A percentile compares a stretch with the other conserved stretches of the same genome.
phyloP scores from a whole-genome alignment of 352 stramenopile genomes.

The Phytopythium kandeliae region DNA sequence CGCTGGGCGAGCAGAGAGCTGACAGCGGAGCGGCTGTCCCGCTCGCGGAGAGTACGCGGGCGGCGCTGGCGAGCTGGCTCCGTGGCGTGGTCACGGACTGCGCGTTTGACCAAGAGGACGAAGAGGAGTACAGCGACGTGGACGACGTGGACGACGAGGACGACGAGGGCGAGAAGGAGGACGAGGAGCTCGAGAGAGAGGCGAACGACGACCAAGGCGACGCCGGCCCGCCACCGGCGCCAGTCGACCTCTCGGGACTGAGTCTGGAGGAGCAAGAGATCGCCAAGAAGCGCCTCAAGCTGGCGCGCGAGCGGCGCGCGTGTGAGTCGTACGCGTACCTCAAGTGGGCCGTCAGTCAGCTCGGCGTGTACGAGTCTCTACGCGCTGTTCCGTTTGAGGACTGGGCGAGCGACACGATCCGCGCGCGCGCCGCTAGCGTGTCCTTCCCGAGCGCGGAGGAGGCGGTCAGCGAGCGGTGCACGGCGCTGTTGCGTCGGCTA shows the following conservation, averaged over 20 bases:
- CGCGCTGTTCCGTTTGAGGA: conserved; percentile 10
- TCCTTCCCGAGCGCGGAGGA: conserved; percentile 1
- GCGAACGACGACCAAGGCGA: conserved; percentile 4
- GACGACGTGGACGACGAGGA: conserved; percentile 9
- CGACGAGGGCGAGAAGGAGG: no score
- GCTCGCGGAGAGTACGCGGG: neutral
- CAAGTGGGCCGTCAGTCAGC: conserved; percentile 19
- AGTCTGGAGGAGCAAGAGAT: conserved; percentile 1
- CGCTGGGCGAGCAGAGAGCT: neutral
- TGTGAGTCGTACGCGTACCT: conserved; percentile 12
- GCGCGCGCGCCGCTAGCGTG: neutral
- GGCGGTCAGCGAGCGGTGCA: conserved; percentile 5
- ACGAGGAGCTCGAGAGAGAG: conserved; percentile 8
- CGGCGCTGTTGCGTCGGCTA: conserved; percentile 10
- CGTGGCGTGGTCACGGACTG: conserved; percentile 14
- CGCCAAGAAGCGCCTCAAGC: neutral
- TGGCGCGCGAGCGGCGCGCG: conserved; percentile 4
- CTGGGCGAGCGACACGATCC: conserved; percentile 7
- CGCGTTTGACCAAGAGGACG: conserved; percentile 9
- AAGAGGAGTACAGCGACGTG: conserved; percentile 12
- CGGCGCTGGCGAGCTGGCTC: conserved; percentile 17
- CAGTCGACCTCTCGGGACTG: neutral
- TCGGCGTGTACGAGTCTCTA: conserved; percentile 15
- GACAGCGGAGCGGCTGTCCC: neutral
- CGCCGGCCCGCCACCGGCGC: neutral